Conservation (phyloP, 208 protist genomes). For the Naegleria lovaniensis region DNA sequence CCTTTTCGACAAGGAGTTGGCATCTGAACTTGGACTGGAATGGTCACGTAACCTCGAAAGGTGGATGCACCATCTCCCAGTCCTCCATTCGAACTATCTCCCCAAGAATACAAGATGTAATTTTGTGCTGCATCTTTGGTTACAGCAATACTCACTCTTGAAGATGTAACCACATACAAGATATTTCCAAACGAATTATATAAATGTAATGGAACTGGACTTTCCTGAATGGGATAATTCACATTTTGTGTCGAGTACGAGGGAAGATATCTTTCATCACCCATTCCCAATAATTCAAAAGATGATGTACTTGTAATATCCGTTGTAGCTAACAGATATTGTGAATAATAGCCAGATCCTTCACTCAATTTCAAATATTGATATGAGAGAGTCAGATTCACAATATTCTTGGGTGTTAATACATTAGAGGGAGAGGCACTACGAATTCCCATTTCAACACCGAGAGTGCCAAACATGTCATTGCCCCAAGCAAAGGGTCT, state of each 20-base stretch:
- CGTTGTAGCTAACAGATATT: not conserved
- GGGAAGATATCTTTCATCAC: not conserved
- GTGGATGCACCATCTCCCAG: not conserved
- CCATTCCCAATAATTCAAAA: not conserved
- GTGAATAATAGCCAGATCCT: not conserved
- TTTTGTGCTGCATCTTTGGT: not conserved
- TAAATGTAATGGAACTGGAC: not conserved
- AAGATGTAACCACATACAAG: too few relatives aligned
- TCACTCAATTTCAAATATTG: not conserved
- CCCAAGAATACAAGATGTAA: not conserved
- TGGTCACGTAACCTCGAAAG: not conserved
- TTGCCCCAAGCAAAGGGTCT: not conserved
- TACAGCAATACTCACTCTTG: not conserved
- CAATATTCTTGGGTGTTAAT: not conserved
- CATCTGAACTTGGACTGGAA: not conserved
- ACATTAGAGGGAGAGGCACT: not conserved
- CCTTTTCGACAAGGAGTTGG: not conserved
- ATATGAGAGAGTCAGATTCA: not conserved
- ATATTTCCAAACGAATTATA: too few relatives aligned
- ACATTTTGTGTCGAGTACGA: not conserved
- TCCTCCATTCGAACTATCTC: not conserved
- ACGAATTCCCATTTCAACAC: not conserved
- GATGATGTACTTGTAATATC: not conserved
- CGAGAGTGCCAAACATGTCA: not conserved
- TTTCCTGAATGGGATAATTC: not conserved